Conservation (phyloP, 1,284 basidiomycete species). For the Moesziomyces parantarcticus region DNA sequence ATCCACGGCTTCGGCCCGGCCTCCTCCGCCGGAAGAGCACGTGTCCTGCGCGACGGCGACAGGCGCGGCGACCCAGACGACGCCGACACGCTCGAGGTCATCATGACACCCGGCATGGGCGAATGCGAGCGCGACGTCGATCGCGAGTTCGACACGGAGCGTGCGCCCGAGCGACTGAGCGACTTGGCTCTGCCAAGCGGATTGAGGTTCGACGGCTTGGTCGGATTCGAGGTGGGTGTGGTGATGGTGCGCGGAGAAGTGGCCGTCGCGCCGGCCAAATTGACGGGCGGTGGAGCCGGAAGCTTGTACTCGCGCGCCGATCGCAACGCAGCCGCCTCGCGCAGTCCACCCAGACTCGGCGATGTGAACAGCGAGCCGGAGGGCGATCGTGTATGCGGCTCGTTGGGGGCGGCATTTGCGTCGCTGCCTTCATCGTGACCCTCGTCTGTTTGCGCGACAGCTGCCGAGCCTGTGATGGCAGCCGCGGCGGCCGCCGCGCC, state of each 20-base stretch:
- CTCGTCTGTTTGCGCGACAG: constrained; percentile 11
- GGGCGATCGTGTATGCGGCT: constrained; percentile 19
- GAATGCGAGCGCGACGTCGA: constrained; percentile 95
- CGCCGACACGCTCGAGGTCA: constrained; percentile 54
- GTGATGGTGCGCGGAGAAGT: constrained; percentile 29
- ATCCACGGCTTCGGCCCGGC: constrained; percentile 70
- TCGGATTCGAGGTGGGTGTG: constrained; percentile 28
- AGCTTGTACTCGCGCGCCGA: constrained; percentile 49
- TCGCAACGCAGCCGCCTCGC: constrained; percentile 33
- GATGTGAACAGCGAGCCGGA: constrained; percentile 36
- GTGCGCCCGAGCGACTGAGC: constrained; percentile 29
- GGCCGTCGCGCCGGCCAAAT: constrained; percentile 27
- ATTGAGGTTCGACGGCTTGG: constrained; percentile 45
- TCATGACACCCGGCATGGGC: constrained; percentile 76
- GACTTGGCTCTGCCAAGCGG: constrained; percentile 45
- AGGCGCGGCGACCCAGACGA: constrained; percentile 54
- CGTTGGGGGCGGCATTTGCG: constrained; percentile 4
- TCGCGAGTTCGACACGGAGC: constrained; percentile 79
- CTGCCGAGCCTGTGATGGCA: constrained; percentile 22
- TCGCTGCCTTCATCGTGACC: background rate
- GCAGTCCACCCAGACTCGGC: constrained; percentile 33
- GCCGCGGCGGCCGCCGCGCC: constrained; percentile 33
- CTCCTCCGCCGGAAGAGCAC: constrained; percentile 53
- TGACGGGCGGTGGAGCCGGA: constrained; percentile 49
- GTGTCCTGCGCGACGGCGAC: constrained; percentile 52